These are phyloP conservation scores for Tephrocybe sp. DNA, from an alignment of 768 basidiomycete species.

Conservation along the genomic window DNA sequence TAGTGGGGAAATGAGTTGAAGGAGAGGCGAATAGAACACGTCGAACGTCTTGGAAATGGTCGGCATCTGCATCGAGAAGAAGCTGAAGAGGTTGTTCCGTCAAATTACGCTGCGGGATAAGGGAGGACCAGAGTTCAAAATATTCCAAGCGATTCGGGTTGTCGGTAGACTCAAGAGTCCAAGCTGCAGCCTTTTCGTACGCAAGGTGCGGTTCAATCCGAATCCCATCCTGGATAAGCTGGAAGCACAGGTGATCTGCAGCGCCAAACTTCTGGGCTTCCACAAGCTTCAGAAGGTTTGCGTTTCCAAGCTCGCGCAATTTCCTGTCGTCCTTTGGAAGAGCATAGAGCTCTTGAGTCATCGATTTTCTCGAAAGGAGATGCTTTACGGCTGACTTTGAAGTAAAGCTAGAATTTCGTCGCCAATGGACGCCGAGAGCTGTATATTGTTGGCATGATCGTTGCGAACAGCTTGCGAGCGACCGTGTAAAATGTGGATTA, in stretches of 20 bases:
- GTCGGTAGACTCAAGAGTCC: conserved; percentile 13
- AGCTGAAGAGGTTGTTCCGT: not conserved
- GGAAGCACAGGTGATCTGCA: conserved; percentile 17
- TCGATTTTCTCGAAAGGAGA: conserved; percentile 5
- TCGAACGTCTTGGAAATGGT: conserved; percentile 10
- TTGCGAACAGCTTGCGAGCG: too few species aligned
- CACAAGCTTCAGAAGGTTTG: conserved; percentile 12
- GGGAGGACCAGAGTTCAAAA: conserved; percentile 18
- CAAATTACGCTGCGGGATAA: conserved; percentile 14
- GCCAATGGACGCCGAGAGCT: not conserved
- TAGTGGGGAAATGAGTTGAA: conserved; percentile 7
- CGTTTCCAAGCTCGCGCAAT: conserved; percentile 5
- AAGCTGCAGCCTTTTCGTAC: conserved; percentile 18
- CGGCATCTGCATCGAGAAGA: not conserved
- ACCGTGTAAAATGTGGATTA: too few species aligned
- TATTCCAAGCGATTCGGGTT: not conserved
- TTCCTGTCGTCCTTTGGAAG: not conserved
- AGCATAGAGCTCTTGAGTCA: conserved; percentile 9
- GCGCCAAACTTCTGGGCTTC: conserved; percentile 13
- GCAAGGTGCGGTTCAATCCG: conserved; percentile 12
- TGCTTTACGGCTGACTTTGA: conserved; percentile 11
- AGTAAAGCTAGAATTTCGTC: not conserved
- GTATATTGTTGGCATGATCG: too few species aligned
- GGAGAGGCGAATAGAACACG: conserved; percentile 18
- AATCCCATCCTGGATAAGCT: conserved; percentile 9